Conservation (phyloP, 2,329 filamentous ascomycete genomes). For the Talaromyces sp. region DNA sequence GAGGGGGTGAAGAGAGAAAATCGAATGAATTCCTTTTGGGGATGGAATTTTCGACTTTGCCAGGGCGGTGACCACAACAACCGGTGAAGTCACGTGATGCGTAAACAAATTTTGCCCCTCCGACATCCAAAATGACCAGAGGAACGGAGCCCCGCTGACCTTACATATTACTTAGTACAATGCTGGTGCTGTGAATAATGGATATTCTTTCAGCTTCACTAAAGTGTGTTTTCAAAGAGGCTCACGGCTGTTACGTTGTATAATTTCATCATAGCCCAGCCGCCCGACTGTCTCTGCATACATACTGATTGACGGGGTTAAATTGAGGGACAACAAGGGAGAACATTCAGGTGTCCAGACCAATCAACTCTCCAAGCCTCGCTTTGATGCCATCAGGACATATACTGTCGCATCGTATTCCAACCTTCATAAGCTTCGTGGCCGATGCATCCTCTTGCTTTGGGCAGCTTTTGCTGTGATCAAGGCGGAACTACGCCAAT, state of each 20-base stretch:
- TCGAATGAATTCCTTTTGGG: constrained; percentile 22
- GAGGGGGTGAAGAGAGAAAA: constrained; percentile 19
- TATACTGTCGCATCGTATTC: not conserved
- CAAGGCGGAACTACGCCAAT: not conserved
- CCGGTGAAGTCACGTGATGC: constrained; percentile 19
- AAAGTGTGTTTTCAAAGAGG: too few relatives aligned
- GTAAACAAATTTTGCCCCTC: constrained; percentile 19
- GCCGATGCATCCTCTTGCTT: not conserved
- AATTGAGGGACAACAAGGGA: not conserved
- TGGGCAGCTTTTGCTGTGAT: not conserved
- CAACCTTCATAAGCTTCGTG: not conserved
- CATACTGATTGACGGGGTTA: not conserved
- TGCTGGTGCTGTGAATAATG: not conserved
- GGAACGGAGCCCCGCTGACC: not conserved
- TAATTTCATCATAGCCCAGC: not conserved
- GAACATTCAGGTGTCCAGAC: not conserved
- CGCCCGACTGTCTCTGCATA: not conserved
- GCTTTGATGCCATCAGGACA: not conserved
- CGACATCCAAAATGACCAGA: not conserved
- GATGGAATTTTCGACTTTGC: constrained; percentile 32
- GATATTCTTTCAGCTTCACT: not conserved
- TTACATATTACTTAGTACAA: too few relatives aligned
- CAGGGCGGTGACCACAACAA: constrained; percentile 21
- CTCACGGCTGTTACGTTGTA: not conserved
- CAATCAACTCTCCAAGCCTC: not conserved